A percentile compares a stretch with the other conserved stretches of the same genome.
phyloP scores from a whole-genome alignment of 176 grass and related monocot genomes.

The Oryza longistaminata region DNA sequence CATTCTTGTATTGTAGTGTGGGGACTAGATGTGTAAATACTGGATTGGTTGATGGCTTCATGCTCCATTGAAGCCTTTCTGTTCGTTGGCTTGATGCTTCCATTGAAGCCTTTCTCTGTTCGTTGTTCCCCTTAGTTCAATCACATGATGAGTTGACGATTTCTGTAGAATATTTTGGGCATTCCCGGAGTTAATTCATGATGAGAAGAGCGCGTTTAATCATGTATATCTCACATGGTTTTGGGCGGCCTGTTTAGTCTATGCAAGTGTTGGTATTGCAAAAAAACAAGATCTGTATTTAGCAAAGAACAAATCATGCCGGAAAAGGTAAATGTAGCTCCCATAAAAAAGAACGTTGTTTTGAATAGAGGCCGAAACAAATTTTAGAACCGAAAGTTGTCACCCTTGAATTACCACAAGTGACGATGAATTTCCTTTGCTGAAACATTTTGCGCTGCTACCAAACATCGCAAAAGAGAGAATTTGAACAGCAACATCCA shows the following conservation, averaged over 20 bases:
- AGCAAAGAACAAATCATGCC: neutral
- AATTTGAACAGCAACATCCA: too few relatives aligned
- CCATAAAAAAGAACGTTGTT: neutral
- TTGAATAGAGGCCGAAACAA: neutral
- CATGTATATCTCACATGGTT: too few relatives aligned
- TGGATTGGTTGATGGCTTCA: neutral
- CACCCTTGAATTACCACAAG: neutral
- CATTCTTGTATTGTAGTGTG: constrained; percentile 1
- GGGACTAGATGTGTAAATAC: constrained; percentile 8
- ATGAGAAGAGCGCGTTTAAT: too few relatives aligned
- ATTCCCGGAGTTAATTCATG: neutral
- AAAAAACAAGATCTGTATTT: neutral
- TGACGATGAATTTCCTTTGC: neutral
- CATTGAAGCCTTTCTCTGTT: neutral
- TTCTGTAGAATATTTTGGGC: neutral
- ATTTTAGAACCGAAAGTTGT: neutral
- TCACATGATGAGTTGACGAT: neutral
- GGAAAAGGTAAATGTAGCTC: neutral
- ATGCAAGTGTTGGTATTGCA: neutral
- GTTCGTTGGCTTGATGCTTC: neutral
- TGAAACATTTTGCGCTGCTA: neutral
- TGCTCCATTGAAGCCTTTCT: neutral
- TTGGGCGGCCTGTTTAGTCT: neutral
- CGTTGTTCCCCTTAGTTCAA: neutral
- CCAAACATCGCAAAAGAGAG: too few relatives aligned